Evolutionary conservation across 2,329 filamentous ascomycete species (phyloP).

Genomic region (Hymenotorrendiella dingleyae): DNA sequence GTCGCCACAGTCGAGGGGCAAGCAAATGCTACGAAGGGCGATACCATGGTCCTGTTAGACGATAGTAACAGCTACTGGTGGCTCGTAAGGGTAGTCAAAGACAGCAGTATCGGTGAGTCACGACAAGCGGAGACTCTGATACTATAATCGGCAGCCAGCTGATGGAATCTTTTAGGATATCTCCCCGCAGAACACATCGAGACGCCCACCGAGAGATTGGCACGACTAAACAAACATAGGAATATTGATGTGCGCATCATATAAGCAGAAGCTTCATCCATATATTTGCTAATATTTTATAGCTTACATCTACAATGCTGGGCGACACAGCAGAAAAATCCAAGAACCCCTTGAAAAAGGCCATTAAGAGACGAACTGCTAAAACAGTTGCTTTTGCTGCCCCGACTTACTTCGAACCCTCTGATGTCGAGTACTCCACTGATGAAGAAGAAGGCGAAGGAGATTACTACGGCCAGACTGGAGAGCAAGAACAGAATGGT

Average conservation of each 20-base stretch:
- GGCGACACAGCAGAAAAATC: slow-evolving; percentile 65
- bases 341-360: slow-evolving; percentile 68
- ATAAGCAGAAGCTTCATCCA: not conserved
- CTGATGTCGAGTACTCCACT: slow-evolving; percentile 63
- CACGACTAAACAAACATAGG: slow-evolving; percentile 91
- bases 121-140: not conserved
- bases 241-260: slow-evolving; percentile 78
- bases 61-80: slow-evolving; percentile 99
- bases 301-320: slow-evolving; percentile 67
- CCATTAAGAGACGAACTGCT: slow-evolving; percentile 62
- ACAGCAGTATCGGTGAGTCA: slow-evolving; percentile 76
- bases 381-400: slow-evolving; percentile 68
- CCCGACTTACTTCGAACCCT: slow-evolving; percentile 66
- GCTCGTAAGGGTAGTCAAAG: slow-evolving; percentile 94
- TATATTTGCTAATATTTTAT: slow-evolving; percentile 10
- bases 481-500: slow-evolving; percentile 36
- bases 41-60: slow-evolving; percentile 96
- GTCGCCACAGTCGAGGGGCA: slow-evolving; percentile 97
- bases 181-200: slow-evolving; percentile 97
- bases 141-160: not conserved
- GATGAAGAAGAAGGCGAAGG: slow-evolving; percentile 54
- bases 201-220: slow-evolving; percentile 89
- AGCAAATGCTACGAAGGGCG: slow-evolving; percentile 95
- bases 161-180: slow-evolving; percentile 57
- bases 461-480: slow-evolving; percentile 41